A percentile compares a stretch with the other conserved stretches of the same genome.
phyloP scores from a whole-genome alignment of 345 rosid species.

The Moricandia arvensis region DNA sequence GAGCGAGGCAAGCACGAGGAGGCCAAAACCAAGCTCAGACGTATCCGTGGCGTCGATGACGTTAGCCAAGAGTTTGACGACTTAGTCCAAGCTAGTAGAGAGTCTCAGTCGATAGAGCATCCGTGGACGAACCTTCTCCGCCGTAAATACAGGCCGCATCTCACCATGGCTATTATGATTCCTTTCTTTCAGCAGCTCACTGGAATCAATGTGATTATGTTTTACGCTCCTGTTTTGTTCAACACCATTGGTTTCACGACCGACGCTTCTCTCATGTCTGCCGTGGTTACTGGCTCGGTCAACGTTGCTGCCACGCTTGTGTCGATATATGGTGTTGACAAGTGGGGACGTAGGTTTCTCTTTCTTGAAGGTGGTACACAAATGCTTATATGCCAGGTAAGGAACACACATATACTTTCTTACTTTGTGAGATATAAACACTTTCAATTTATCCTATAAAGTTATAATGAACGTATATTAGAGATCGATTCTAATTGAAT shows the following conservation, averaged over 20 bases:
- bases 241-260: constrained; percentile 72
- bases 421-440: no score
- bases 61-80: constrained; percentile 78
- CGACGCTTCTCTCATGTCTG: constrained; percentile 59
- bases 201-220: constrained; percentile 88
- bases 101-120: constrained; percentile 62
- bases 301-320: constrained; percentile 35
- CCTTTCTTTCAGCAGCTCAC: constrained; percentile 87
- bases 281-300: constrained; percentile 40
- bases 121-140: constrained; percentile 81
- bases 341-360: constrained; percentile 40
- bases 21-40: constrained; percentile 58
- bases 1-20: constrained; percentile 69
- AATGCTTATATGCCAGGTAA: constrained; percentile 43
- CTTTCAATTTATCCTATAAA: no score
- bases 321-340: constrained; percentile 41
- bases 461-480: no score
- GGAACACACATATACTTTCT: not conserved
- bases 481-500: not conserved
- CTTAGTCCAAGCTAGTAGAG: constrained; percentile 71
- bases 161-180: constrained; percentile 66
- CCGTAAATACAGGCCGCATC: constrained; percentile 81
- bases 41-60: constrained; percentile 69
- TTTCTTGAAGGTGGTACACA: constrained; percentile 44
- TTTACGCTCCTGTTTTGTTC: constrained; percentile 85